Evolutionary conservation across 139 green algal genomes (phyloP).

Genomic region (Astrephomene gubernaculifera): DNA sequence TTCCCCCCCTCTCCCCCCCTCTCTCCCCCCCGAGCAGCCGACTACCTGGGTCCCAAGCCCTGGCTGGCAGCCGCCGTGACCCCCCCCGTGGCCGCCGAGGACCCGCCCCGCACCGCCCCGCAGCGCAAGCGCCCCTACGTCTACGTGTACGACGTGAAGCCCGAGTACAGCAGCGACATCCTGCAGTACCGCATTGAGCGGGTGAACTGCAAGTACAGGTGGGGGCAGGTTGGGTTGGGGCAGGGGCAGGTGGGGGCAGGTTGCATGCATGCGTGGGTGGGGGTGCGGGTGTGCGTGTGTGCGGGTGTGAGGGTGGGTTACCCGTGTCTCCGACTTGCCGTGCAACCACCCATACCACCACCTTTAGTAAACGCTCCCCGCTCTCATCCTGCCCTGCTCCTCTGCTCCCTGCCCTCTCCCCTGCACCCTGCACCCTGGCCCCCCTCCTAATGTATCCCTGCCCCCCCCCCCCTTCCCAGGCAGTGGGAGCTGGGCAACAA

Average conservation of each 20-base stretch:
- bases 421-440: no score
- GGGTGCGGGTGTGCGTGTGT: no score
- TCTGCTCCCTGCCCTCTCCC: no score
- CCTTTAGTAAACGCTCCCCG: no score
- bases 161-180: conserved; percentile 59
- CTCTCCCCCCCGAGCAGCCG: not conserved
- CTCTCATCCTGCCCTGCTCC: no score
- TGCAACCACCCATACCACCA: no score
- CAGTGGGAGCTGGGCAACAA: conserved; percentile 49
- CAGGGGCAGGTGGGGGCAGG: not conserved
- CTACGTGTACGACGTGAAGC: conserved; percentile 69
- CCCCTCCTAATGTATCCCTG: not conserved
- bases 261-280: no score
- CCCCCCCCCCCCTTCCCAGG: not conserved
- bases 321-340: no score
- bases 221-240: not conserved
- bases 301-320: no score
- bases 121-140: conserved; percentile 57
- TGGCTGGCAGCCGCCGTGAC: conserved; percentile 24
- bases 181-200: conserved; percentile 61
- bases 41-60: conserved; percentile 2
- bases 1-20: not conserved
- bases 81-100: conserved; percentile 22
- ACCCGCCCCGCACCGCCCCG: conserved; percentile 15
- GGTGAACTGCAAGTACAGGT: conserved; percentile 33